Conservation (phyloP, 345 rosid genomes). For the Cardamine chenopodiifolia region DNA sequence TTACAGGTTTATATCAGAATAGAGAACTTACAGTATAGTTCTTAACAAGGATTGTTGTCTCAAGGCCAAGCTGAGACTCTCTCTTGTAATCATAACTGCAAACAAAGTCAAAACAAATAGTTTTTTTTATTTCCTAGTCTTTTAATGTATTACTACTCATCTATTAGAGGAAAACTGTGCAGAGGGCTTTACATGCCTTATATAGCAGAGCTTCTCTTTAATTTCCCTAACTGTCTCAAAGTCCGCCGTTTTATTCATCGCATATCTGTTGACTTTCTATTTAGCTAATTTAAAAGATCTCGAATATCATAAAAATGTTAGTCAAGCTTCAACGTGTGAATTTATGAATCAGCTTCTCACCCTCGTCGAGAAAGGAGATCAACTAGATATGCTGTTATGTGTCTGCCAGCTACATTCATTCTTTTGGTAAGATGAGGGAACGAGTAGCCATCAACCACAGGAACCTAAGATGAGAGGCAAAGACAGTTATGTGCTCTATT, state of each 20-base stretch:
- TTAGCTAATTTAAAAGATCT: background rate
- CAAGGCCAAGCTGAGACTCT: constrained; percentile 89
- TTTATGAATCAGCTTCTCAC: constrained; percentile 47
- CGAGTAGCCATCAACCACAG: constrained; percentile 97
- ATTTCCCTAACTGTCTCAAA: constrained; percentile 97
- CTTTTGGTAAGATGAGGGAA: constrained; percentile 98
- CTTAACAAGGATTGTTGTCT: constrained; percentile 95
- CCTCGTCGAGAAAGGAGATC: constrained; percentile 96
- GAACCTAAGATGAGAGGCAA: constrained; percentile 61
- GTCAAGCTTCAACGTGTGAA: background rate
- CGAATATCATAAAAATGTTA: constrained; percentile 12
- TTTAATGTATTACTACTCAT: background rate
- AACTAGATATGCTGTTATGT: constrained; percentile 93
- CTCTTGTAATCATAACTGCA: constrained; percentile 96
- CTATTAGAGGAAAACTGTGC: background rate
- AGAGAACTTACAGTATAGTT: constrained; percentile 79
- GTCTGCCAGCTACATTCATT: constrained; percentile 99
- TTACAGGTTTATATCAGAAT: background rate
- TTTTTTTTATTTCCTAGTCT: constrained; percentile 9
- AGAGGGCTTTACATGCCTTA: constrained; percentile 53
- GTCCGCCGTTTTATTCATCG: constrained; percentile 87
- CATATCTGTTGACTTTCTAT: constrained; percentile 56
- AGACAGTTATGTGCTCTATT: constrained; percentile 23
- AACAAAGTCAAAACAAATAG: constrained; percentile 9
- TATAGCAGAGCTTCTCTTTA: constrained; percentile 95